Evolutionary conservation across 2,329 filamentous ascomycete genomes (phyloP), one percentile per base, ranked within the genome.

Genomic region (Hirsutella minnesotensis): DNA sequence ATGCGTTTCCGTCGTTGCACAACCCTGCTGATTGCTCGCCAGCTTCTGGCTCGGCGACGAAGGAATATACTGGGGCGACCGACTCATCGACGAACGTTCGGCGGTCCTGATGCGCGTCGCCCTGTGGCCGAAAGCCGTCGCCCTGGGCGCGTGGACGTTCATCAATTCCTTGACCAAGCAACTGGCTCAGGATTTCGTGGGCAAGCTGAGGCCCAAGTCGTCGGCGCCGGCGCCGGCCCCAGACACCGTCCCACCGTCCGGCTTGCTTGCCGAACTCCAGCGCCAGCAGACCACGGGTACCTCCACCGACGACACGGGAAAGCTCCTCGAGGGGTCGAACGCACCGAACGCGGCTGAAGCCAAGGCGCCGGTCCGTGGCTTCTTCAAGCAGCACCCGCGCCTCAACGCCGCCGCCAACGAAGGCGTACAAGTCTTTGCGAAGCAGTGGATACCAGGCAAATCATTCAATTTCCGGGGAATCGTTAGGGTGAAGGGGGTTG

Each of bases 111-210:
- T 74, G 12, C 59, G 66, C 34, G 67, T 69, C n/a, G 63, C 66
- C 3, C 57, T 80, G 3, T 77, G 70, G 62, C 77, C 77, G 2
- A 66, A 65, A 34, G 67, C 73, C 2, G 53, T 78, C 2, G 64
- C 69, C 5, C 46, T 69, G 39, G 70, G 75, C 0, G 59, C 66
- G 2, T 77, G 71, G 67, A 68, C 65, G 1, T 76, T 79, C 48
- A 53, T 67, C 9, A 68, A 65, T 30, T 67, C 68, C 1, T 55
- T 78, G 5, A 52, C 67, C 19, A 64, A 62, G 39, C 65, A 72
- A 41, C 67, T 74, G 15, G 57, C 62, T 8, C 47, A 58, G 5
- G 63, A 65, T 22, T 54, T 75, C 1, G 63, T 63, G 18, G 66
- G 59, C 30, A 61, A 65, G 12, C 56, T 79, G 22, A 73, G 75